Percentiles rank a stretch among this genome's conserved stretches.
These are phyloP conservation scores for Pyricularia sp. DNA, from an alignment of 2,329 filamentous ascomycete species.

Conservation along the genomic window DNA sequence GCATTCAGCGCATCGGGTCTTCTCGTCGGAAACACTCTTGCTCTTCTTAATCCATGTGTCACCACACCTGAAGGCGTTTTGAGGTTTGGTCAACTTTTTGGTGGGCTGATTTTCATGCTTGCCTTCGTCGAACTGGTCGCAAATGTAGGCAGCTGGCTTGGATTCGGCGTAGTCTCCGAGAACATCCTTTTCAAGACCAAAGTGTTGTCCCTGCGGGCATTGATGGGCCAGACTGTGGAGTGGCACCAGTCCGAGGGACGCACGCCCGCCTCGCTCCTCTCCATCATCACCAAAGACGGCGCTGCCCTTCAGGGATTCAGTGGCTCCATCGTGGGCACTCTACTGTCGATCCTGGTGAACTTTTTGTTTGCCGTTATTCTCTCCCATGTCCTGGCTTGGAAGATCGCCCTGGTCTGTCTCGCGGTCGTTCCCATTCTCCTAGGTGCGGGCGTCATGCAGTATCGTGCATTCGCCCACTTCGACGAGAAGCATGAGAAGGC, in stretches of 20 bases:
- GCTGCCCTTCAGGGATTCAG: constrained; percentile 54
- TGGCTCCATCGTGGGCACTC: constrained; percentile 56
- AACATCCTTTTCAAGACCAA: constrained; percentile 42
- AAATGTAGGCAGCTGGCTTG: constrained; percentile 41
- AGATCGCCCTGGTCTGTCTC: constrained; percentile 60
- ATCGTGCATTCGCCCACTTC: constrained; percentile 47
- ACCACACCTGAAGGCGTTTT: constrained; percentile 30
- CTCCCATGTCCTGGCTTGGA: constrained; percentile 62
- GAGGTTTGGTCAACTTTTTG: constrained; percentile 37
- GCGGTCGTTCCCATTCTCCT: constrained; percentile 56
- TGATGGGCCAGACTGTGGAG: constrained; percentile 43
- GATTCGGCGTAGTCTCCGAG: constrained; percentile 43
- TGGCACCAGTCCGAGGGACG: constrained; percentile 56
- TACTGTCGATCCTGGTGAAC: constrained; percentile 56
- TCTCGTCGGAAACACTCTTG: constrained; percentile 48
- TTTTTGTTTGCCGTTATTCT: constrained; percentile 55
- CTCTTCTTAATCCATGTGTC: constrained; percentile 41
- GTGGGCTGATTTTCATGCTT: constrained; percentile 46
- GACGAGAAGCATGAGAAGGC: constrained; percentile 51
- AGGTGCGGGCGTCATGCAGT: constrained; percentile 55
- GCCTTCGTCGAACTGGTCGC: constrained; percentile 46
- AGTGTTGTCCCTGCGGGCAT: constrained; percentile 39
- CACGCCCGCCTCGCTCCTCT: constrained; percentile 47
- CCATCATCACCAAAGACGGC: constrained; percentile 56
- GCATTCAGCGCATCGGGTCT: constrained; percentile 44